Base-by-base conservation (phyloP, 768 basidiomycete species). In the Tulasnella calospora region DNA sequence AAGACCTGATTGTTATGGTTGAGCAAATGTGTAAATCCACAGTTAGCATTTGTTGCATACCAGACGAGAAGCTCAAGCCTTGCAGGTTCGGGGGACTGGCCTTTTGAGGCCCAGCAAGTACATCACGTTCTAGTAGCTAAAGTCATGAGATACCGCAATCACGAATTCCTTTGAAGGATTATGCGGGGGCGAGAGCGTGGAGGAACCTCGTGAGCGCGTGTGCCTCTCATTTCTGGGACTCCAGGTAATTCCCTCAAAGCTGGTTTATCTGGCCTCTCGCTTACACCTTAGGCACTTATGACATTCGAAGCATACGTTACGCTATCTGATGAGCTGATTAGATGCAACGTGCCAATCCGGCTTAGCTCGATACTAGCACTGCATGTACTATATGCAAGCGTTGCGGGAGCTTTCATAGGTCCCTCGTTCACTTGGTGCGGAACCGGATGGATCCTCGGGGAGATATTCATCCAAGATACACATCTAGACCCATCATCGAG, bases 61-160 rank as follows among this genome's bases (percentile, higher is more conserved):
- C 77, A 78, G 27, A 78, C 77, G 4, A 78, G 77, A 10, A 78
- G 51, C 41, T 78, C 77, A n/a, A 78, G 41, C 35, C 41, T 44
- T 44, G 41, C 41, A 44, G 41, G 41, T 15, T 38, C 9, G 38
- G 1, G 38, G 41, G 41, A 44, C 2, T 15, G 41, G 13, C 41
- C 6, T 44, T 44, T 44, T 8, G 13, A 44, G 13, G 8, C 41
- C 41, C 6, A 15, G 12, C 12, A 44, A 44, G 12, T 10, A 10
- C 6, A 10, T 44, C 41, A 44, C 41, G 8, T 44, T 44, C 41
- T 10, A 15, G 41, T 10, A 15, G 12, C 8, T 44, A 15, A 30
- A n/a, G 61, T 67, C 61, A 67, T 67, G 61, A 30, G 61, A 67
- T 8, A 13, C 10, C 13, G 61, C 12, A 6, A 33, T 67, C 33